Percentiles rank a stretch among this genome's conserved stretches.
These are phyloP conservation scores for Cadophora gregata DNA, from an alignment of 2,329 filamentous ascomycete genomes.

Conservation along the genomic window DNA sequence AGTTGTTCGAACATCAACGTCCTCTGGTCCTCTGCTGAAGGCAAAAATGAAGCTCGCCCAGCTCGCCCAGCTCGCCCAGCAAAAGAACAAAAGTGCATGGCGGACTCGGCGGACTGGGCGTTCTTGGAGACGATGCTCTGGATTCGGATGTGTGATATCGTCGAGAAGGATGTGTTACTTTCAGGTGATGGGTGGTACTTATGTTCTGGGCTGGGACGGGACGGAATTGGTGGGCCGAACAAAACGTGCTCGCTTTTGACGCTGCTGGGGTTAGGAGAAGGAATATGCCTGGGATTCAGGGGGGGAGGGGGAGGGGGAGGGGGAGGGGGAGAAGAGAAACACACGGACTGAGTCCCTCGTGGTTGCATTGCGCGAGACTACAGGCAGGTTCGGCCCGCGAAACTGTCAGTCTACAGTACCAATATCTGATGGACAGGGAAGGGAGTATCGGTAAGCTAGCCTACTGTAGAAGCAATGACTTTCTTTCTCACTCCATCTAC, in stretches of 20 bases:
- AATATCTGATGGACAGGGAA: background rate
- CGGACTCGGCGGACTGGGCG: slow-evolving; percentile 12
- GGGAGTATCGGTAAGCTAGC: background rate
- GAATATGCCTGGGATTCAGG: background rate
- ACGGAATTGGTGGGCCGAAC: background rate
- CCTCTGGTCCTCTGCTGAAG: background rate
- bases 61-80: background rate
- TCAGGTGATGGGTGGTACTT: too few species aligned
- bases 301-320: too few species aligned
- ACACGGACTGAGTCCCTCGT: slow-evolving; percentile 15
- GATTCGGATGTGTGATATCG: background rate
- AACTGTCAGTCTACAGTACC: background rate
- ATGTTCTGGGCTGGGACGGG: too few species aligned
- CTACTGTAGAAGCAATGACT: background rate
- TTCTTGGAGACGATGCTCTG: background rate
- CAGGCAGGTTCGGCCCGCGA: slow-evolving; percentile 15
- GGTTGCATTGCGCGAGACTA: slow-evolving; percentile 7
- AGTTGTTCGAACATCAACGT: background rate
- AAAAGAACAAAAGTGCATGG: slow-evolving; percentile 7
- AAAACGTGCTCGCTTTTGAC: slow-evolving; percentile 5
- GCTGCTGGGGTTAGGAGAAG: background rate
- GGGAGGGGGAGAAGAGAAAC: too few species aligned
- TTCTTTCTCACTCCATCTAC: background rate
- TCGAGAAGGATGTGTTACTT: background rate
- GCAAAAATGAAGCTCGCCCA: slow-evolving; percentile 4